Evolutionary conservation across 2,329 filamentous ascomycete species (phyloP).

Genomic region (Trichoderma sp.): DNA sequence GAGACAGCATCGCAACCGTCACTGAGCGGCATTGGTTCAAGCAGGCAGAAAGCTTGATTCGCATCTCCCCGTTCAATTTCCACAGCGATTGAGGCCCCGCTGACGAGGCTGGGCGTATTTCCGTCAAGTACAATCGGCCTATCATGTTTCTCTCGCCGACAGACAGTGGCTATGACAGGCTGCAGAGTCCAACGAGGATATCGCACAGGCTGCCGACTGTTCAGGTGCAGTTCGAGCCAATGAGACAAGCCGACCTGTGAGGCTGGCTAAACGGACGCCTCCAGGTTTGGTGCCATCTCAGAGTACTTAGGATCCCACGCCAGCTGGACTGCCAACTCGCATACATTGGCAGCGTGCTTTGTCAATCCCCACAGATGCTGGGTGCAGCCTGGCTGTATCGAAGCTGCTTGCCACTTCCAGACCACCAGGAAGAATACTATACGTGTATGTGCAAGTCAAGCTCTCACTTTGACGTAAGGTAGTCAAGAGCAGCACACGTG

Average conservation of each 20-base stretch:
- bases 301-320: conserved; percentile 9
- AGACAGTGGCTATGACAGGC: too few relatives aligned
- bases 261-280: not conserved
- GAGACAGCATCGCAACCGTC: not conserved
- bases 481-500: too few relatives aligned
- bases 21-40: not conserved
- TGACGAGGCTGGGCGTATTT: too few relatives aligned
- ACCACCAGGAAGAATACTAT: too few relatives aligned
- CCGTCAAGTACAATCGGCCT: too few relatives aligned
- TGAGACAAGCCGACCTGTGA: not conserved
- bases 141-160: too few relatives aligned
- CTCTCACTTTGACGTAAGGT: not conserved
- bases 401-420: not conserved
- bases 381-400: not conserved
- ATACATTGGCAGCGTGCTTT: conserved; percentile 7
- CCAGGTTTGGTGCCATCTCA: not conserved
- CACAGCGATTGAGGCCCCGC: too few relatives aligned
- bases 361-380: too few relatives aligned
- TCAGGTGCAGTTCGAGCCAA: too few relatives aligned
- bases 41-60: not conserved
- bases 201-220: too few relatives aligned
- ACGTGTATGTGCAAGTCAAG: too few relatives aligned
- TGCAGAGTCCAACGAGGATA: too few relatives aligned
- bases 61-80: not conserved
- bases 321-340: not conserved